A percentile compares a stretch with the other conserved stretches of the same genome.
Conservation (phyloP, 495 filamentous ascomycete species). For the Clavariopsis aquatica region DNA sequence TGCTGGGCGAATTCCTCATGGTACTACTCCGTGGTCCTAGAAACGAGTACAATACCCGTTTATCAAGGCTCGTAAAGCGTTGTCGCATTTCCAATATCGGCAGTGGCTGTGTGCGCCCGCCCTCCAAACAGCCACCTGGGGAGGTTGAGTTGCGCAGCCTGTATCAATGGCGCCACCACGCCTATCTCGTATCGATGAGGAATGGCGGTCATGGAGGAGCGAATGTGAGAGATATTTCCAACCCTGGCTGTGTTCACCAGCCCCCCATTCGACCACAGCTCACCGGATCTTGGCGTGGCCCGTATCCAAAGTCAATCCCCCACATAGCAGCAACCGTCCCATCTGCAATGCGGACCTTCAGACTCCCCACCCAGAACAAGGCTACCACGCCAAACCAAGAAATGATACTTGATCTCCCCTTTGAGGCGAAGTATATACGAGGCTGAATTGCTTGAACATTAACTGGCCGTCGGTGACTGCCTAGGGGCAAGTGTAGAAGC, state of each 20-base stretch:
- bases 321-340: neutral
- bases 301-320: neutral
- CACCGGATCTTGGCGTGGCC: neutral
- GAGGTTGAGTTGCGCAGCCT: no score
- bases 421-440: neutral
- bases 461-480: neutral
- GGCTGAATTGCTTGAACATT: neutral
- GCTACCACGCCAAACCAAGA: neutral
- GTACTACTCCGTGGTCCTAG: no score
- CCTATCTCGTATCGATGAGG: neutral
- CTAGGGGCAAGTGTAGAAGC: neutral
- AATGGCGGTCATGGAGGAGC: neutral
- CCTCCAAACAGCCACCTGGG: no score
- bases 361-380: neutral
- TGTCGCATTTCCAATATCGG: no score
- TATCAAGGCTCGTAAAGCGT: no score
- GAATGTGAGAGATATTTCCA: neutral
- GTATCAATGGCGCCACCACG: neutral
- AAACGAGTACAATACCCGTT: no score
- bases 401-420: neutral
- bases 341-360: neutral
- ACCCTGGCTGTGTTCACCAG: neutral
- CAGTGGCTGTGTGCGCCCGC: no score
- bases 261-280: neutral
- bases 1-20: no score